These are phyloP conservation scores for Phytopythium aichiense DNA, from an alignment of 352 stramenopile genomes.

Conservation along the genomic window DNA sequence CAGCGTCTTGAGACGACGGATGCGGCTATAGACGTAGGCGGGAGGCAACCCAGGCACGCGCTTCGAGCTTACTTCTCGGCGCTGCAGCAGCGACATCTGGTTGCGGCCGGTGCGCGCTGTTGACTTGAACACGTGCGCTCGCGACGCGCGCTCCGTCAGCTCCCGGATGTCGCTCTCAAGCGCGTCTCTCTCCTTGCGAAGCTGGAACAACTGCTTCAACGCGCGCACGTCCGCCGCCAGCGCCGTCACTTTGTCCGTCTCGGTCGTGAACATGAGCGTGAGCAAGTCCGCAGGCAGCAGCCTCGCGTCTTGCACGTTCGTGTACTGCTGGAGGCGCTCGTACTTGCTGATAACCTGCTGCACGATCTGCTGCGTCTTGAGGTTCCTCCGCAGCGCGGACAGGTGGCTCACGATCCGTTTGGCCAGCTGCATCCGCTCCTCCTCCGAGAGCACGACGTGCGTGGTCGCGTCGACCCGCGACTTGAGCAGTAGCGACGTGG, in stretches of 20 bases:
- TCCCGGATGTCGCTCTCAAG: slow-evolving; percentile 28
- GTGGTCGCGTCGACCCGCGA: slow-evolving; percentile 26
- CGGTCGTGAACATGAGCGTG: slow-evolving; percentile 24
- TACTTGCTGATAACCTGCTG: slow-evolving; percentile 72
- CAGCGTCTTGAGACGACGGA: slow-evolving; percentile 80
- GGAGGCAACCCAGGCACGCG: slow-evolving; percentile 33
- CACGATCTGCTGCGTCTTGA: slow-evolving; percentile 53
- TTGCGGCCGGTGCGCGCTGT: slow-evolving; percentile 48
- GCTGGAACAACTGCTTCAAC: slow-evolving; percentile 66
- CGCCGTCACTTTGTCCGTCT: slow-evolving; percentile 32
- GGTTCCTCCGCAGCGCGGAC: slow-evolving; percentile 32
- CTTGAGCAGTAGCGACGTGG: slow-evolving; percentile 53
- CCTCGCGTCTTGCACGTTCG: slow-evolving; percentile 35
- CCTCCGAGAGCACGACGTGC: slow-evolving; percentile 25
- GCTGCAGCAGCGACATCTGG: slow-evolving; percentile 44
- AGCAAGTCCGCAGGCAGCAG: slow-evolving; percentile 51
- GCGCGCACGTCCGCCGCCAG: slow-evolving; percentile 72
- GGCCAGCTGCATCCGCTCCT: slow-evolving; percentile 42
- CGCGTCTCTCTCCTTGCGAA: slow-evolving; percentile 38
- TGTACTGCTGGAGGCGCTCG: slow-evolving; percentile 57
- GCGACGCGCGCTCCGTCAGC: slow-evolving; percentile 34
- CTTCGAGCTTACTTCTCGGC: slow-evolving; percentile 43
- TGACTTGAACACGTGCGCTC: slow-evolving; percentile 44
- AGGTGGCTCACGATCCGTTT: slow-evolving; percentile 52
- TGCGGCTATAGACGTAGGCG: slow-evolving; percentile 70